Evolutionary conservation across 108 stramenopile genomes (phyloP).

Genomic region (Licmophora abbreviata): DNA sequence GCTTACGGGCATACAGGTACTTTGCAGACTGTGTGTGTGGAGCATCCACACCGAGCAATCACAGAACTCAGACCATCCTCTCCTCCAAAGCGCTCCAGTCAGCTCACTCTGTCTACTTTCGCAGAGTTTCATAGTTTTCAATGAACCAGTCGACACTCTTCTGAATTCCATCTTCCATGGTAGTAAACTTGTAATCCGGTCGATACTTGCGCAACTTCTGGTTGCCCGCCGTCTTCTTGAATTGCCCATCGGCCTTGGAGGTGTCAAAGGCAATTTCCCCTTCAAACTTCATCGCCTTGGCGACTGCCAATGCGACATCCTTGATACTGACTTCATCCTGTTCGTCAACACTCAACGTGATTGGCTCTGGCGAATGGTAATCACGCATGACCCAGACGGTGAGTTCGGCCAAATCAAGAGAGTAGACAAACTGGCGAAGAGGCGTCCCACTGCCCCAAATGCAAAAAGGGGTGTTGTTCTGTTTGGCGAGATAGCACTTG

Average conservation of each 20-base stretch:
- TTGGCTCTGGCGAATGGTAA: slow-evolving; percentile 88
- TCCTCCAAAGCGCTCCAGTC: too few relatives aligned
- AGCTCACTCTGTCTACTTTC: too few relatives aligned
- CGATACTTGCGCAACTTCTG: slow-evolving; percentile 74
- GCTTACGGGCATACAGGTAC: too few relatives aligned
- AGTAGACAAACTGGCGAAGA: slow-evolving; percentile 96
- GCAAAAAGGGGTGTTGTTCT: slow-evolving; percentile 78
- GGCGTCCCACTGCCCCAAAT: slow-evolving; percentile 97
- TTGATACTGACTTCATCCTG: slow-evolving; percentile 92
- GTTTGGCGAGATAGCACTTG: slow-evolving; percentile 95
- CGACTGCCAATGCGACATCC: slow-evolving; percentile 88
- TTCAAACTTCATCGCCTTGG: slow-evolving; percentile 91
- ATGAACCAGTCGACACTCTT: slow-evolving; percentile 91
- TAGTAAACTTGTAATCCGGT: slow-evolving; percentile 93
- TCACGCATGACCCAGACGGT: slow-evolving; percentile 93
- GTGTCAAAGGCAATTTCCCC: slow-evolving; percentile 88
- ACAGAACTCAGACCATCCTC: too few relatives aligned
- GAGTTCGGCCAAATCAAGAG: slow-evolving; percentile 88
- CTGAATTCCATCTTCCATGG: slow-evolving; percentile 88
- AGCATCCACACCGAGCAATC: too few relatives aligned
- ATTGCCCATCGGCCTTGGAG: slow-evolving; percentile 94
- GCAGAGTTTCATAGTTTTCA: slow-evolving; percentile 70
- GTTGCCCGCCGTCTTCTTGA: slow-evolving; percentile 98
- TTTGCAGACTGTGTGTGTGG: too few relatives aligned
- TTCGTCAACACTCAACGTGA: slow-evolving; percentile 92